Conservation (phyloP, 1,284 basidiomycete genomes). For the Rugosomyces carneus region DNA sequence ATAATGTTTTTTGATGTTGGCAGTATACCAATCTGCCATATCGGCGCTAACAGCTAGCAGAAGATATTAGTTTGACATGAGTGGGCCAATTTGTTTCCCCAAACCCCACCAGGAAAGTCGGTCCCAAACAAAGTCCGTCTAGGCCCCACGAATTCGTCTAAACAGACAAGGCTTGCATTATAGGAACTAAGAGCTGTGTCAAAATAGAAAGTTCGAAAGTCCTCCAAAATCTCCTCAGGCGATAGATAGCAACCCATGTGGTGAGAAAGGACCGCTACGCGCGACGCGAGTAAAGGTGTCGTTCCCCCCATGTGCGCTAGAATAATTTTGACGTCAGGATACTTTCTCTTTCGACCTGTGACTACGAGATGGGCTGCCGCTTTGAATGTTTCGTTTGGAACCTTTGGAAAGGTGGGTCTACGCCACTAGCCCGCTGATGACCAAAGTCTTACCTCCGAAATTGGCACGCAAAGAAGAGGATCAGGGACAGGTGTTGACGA, state of each 20-base stretch:
- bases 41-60: slow-evolving; percentile 47
- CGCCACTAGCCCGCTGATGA: too few species aligned
- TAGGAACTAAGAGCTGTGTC: slow-evolving; percentile 62
- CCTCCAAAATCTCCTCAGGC: slow-evolving; percentile 55
- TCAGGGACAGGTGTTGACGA: slow-evolving; percentile 60
- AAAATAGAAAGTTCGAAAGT: slow-evolving; percentile 65
- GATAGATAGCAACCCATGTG: slow-evolving; percentile 61
- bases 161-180: slow-evolving; percentile 40
- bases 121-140: slow-evolving; percentile 59
- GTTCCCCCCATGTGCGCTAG: slow-evolving; percentile 66
- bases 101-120: slow-evolving; percentile 63
- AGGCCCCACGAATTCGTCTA: slow-evolving; percentile 41
- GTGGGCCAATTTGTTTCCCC: not conserved
- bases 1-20: slow-evolving; percentile 44
- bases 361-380: slow-evolving; percentile 70
- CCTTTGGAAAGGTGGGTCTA: slow-evolving; percentile 31
- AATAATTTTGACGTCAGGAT: slow-evolving; percentile 51
- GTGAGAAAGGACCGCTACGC: slow-evolving; percentile 56
- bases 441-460: slow-evolving; percentile 47
- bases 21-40: slow-evolving; percentile 54
- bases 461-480: slow-evolving; percentile 54
- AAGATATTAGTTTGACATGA: not conserved
- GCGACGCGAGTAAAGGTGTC: slow-evolving; percentile 52
- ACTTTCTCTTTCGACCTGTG: slow-evolving; percentile 58
- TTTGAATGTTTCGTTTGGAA: slow-evolving; percentile 74